Percentiles rank a stretch among this genome's conserved stretches.
Evolutionary conservation across 2,329 filamentous ascomycete genomes (phyloP).

Genomic region (Penicillium sp.): DNA sequence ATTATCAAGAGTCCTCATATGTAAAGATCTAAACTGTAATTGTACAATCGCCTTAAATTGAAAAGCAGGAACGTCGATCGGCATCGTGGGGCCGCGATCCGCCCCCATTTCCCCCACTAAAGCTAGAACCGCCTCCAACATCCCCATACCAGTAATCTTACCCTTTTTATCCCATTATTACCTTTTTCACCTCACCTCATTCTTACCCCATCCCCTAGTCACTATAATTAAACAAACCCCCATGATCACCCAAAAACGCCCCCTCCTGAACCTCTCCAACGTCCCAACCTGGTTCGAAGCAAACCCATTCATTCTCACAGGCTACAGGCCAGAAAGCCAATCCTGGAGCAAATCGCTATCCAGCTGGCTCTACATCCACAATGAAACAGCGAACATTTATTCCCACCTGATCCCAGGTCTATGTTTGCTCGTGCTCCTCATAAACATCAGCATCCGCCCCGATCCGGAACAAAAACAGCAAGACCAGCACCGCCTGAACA

Average conservation of each 20-base stretch:
- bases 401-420: conserved; percentile 49
- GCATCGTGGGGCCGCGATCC: neutral
- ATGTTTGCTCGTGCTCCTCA: neutral
- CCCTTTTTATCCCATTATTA: conserved; percentile 1
- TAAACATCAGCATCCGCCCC: neutral
- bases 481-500: conserved; percentile 14
- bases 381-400: conserved; percentile 48
- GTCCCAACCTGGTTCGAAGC: conserved; percentile 47
- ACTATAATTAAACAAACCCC: neutral
- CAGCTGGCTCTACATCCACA: conserved; percentile 47
- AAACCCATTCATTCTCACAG: conserved; percentile 44
- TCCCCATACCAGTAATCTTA: neutral
- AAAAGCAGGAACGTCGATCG: too few relatives aligned
- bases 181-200: too few relatives aligned
- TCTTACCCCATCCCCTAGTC: neutral
- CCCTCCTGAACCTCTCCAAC: conserved; percentile 23
- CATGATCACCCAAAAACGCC: neutral
- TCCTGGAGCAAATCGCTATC: conserved; percentile 39
- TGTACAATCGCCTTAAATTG: too few relatives aligned
- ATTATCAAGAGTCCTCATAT: too few relatives aligned
- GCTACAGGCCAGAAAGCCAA: conserved; percentile 46
- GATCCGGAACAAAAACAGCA: neutral
- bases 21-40: accelerated
- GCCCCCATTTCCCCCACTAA: neutral
- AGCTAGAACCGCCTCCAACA: neutral